Evolutionary conservation across 345 rosid genomes (phyloP).

Genomic region (Eucalyptus marginata): DNA sequence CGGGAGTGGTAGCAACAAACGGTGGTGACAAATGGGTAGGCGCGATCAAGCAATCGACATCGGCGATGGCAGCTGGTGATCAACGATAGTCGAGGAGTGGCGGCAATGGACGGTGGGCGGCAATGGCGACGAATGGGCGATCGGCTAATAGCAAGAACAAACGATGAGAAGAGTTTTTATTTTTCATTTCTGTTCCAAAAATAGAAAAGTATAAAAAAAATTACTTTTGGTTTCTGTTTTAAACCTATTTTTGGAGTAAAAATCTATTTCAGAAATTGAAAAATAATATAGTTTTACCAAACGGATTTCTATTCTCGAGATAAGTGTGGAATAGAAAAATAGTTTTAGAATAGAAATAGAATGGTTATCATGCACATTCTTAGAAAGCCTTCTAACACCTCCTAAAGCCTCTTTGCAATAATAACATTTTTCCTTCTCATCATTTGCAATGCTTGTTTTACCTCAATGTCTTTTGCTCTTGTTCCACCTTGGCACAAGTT

Average conservation of each 20-base stretch:
- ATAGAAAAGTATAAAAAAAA: no score
- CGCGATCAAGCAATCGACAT: rapidly evolving
- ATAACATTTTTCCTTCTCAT: constrained; percentile 57
- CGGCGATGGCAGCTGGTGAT: rapidly evolving
- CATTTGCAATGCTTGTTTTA: constrained; percentile 60
- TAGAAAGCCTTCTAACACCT: constrained; percentile 55
- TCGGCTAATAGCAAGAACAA: rapidly evolving
- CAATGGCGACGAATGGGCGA: rapidly evolving
- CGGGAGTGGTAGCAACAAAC: rapidly evolving
- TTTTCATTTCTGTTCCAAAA: no score
- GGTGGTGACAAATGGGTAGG: no score
- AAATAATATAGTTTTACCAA: no score
- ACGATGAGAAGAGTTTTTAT: no score
- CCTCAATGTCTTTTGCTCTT: constrained; percentile 71
- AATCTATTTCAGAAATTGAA: rapidly evolving
- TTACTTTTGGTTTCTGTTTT: rapidly evolving
- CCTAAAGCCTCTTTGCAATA: constrained; percentile 69
- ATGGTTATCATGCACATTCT: neutral
- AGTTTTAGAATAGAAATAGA: rapidly evolving
- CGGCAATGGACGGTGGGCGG: rapidly evolving
- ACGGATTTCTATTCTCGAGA: rapidly evolving
- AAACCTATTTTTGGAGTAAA: no score
- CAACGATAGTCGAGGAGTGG: rapidly evolving
- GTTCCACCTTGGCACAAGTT: constrained; percentile 44
- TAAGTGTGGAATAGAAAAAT: no score